These are phyloP conservation scores for Cruciata laevipes DNA, from an alignment of 257 asterid genomes.

Conservation along the genomic window DNA sequence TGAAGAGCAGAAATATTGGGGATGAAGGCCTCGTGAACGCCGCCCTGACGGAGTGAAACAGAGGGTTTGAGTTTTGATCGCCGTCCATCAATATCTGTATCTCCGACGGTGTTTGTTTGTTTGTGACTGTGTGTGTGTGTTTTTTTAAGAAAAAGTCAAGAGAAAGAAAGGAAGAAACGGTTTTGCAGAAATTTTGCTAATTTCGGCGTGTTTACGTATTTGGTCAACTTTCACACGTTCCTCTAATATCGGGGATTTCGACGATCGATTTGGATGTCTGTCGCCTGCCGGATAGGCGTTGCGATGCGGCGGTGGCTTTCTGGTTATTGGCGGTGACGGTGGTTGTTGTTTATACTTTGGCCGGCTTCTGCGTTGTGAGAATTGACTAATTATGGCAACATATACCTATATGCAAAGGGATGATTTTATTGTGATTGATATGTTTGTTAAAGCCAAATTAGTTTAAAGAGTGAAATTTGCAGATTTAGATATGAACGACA, in stretches of 20 bases:
- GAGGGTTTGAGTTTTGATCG: constrained; percentile 1
- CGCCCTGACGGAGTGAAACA: constrained; percentile 15
- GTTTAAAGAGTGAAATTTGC: no score
- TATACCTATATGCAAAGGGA: no score
- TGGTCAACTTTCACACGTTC: not conserved
- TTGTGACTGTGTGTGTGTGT: not conserved
- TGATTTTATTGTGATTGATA: no score
- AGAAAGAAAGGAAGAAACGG: not conserved
- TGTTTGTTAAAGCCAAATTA: no score
- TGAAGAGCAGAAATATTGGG: not conserved
- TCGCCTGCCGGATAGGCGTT: not conserved
- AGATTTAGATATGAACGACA: no score
- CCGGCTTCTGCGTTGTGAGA: not conserved
- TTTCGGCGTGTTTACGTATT: not conserved
- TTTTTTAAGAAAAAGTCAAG: not conserved
- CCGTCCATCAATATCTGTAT: constrained; percentile 18
- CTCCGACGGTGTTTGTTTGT: not conserved
- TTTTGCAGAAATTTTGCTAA: not conserved
- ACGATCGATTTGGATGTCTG: not conserved
- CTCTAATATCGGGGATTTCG: not conserved
- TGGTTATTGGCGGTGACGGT: not conserved
- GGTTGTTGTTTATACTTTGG: not conserved
- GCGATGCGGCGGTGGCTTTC: not conserved
- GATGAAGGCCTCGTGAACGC: constrained; percentile 18
- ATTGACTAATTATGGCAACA: no score